Conservation (phyloP, 306 rosid genomes). For the Acacia confusa region DNA sequence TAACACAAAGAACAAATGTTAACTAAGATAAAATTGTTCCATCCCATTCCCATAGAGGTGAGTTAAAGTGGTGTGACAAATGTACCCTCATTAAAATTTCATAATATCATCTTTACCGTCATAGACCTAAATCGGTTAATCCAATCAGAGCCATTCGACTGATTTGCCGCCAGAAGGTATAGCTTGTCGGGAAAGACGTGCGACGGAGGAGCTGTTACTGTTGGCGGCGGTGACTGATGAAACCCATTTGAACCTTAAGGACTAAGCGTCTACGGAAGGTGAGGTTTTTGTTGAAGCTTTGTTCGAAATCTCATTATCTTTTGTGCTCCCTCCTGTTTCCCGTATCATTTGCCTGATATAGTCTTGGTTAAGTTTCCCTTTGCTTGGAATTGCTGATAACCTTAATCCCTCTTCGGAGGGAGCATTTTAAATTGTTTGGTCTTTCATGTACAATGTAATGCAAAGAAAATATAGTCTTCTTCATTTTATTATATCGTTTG, state of each 20-base stretch:
- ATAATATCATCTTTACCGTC: background rate
- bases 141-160: background rate
- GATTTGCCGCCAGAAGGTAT: background rate
- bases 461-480: background rate
- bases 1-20: too few species aligned
- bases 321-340: background rate
- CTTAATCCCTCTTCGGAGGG: background rate
- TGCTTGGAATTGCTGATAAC: background rate
- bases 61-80: too few species aligned
- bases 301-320: background rate
- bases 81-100: too few species aligned
- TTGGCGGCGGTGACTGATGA: background rate
- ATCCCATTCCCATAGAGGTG: too few species aligned
- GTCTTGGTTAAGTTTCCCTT: background rate
- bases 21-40: too few species aligned
- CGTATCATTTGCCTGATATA: background rate
- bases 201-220: background rate
- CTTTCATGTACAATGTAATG: background rate
- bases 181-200: background rate
- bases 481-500: background rate
- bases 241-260: background rate
- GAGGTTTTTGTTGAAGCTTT: background rate
- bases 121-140: background rate
- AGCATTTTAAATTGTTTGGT: background rate
- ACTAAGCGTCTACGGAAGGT: background rate